A percentile compares a stretch with the other conserved stretches of the same genome.
Conservation (phyloP, 768 basidiomycete species). For the Chiua virens region DNA sequence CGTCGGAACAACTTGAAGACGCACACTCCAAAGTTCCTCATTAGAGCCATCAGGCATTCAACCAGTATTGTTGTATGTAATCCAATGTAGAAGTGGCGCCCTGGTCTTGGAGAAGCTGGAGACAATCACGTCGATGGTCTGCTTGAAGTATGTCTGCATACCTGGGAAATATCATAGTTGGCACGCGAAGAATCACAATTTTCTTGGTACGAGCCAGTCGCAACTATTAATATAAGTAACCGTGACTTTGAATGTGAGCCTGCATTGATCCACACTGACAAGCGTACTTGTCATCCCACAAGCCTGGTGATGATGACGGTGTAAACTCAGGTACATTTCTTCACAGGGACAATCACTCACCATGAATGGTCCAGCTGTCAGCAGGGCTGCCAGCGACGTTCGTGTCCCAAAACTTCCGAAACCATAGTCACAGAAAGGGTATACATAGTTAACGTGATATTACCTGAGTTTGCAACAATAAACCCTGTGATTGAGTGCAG, state of each 20-base stretch:
- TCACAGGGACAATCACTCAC: conserved; percentile 36
- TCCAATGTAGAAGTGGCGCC: conserved; percentile 57
- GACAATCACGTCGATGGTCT: not conserved
- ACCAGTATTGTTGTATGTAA: conserved; percentile 65
- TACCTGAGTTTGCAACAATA: conserved; percentile 58
- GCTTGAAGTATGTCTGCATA: conserved; percentile 18
- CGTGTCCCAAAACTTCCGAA: conserved; percentile 68
- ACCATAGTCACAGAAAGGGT: not conserved
- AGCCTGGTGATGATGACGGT: conserved; percentile 39
- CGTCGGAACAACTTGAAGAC: conserved; percentile 16
- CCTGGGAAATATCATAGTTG: conserved; percentile 45
- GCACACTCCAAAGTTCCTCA: conserved; percentile 69
- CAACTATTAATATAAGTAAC: conserved; percentile 42
- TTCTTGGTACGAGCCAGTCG: conserved; percentile 41
- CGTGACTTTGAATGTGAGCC: no score
- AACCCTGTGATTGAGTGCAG: conserved; percentile 46
- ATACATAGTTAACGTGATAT: not conserved
- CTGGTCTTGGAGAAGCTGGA: conserved; percentile 53
- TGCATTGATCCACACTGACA: no score
- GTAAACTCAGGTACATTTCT: not conserved
- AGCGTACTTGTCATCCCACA: conserved; percentile 65
- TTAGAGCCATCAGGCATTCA: conserved; percentile 57
- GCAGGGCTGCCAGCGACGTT: conserved; percentile 59
- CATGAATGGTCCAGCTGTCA: conserved; percentile 75
- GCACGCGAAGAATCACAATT: conserved; percentile 43